These are phyloP conservation scores for Fraxinus latifolia DNA, from an alignment of 305 asterid genomes.

Conservation along the genomic window DNA sequence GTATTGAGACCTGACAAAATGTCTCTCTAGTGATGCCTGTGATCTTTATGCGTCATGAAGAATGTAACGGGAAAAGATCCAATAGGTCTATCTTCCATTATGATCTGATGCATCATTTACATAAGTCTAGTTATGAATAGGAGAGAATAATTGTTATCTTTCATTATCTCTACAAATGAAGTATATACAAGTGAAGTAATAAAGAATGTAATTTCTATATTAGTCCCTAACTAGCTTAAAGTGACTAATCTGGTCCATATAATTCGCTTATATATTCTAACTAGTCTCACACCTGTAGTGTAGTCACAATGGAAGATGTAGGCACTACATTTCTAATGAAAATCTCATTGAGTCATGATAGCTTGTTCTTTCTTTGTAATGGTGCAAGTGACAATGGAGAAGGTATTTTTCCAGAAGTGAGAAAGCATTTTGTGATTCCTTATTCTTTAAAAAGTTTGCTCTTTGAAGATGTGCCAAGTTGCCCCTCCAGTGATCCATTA, in stretches of 20 bases:
- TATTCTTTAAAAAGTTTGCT: not conserved
- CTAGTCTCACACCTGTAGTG: not conserved
- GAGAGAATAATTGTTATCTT: not conserved
- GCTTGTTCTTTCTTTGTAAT: not conserved
- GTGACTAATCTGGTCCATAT: not conserved
- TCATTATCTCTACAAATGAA: not conserved
- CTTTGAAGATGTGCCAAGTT: not conserved
- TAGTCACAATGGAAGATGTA: not conserved
- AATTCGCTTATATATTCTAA: not conserved
- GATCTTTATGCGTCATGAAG: not conserved
- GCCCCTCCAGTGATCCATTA: not conserved
- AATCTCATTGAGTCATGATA: not conserved
- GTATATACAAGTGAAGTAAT: not conserved
- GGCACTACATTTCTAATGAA: not conserved
- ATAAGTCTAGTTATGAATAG: not conserved
- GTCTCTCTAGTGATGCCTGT: not conserved
- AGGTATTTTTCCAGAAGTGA: not conserved
- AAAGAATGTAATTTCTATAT: not conserved
- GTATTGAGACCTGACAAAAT: not conserved
- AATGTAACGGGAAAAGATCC: not conserved
- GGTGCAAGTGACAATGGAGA: not conserved
- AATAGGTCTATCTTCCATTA: not conserved
- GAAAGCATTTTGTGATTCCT: not conserved
- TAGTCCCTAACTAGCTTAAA: not conserved
- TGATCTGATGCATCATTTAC: not conserved